Evolutionary conservation across 2,329 filamentous ascomycete genomes (phyloP).

Genomic region (Ophiosphaerella narmari): DNA sequence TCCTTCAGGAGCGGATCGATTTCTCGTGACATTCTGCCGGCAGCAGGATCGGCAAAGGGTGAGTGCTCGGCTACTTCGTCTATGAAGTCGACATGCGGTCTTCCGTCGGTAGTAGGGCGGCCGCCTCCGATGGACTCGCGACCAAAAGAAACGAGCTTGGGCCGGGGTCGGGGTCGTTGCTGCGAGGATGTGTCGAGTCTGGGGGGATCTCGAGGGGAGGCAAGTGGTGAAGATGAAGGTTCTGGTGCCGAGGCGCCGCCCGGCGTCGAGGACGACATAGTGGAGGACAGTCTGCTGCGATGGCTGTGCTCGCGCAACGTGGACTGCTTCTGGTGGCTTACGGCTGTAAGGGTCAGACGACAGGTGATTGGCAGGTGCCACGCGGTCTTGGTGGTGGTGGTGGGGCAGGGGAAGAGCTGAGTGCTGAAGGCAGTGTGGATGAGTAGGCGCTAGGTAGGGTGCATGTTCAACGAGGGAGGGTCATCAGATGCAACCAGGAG

Average conservation of each 20-base stretch:
- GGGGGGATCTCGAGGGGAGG: conserved; percentile 17
- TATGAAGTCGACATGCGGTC: conserved; percentile 31
- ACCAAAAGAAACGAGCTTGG: conserved; percentile 45
- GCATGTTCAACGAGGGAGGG: not conserved
- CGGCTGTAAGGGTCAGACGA: conserved; percentile 8
- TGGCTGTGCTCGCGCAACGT: conserved; percentile 20
- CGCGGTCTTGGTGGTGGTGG: conserved; percentile 1
- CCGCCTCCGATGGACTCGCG: conserved; percentile 29
- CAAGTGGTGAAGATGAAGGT: conserved; percentile 12
- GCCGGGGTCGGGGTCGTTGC: conserved; percentile 22
- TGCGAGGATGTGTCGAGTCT: conserved; percentile 23
- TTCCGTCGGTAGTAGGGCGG: conserved; percentile 19
- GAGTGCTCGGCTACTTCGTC: conserved; percentile 45
- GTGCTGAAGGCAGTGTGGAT: not conserved
- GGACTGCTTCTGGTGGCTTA: conserved; percentile 12
- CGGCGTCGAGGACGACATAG: conserved; percentile 21
- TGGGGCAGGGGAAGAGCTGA: not conserved
- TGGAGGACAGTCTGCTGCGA: conserved; percentile 16
- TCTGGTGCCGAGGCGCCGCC: conserved; percentile 11
- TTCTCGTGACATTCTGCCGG: conserved; percentile 35
- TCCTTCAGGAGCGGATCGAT: conserved; percentile 40
- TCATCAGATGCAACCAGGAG: not conserved
- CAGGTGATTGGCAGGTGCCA: conserved; percentile 20
- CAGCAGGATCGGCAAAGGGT: conserved; percentile 38
- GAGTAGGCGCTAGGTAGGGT: not conserved